Conservation (phyloP, 2,329 filamentous ascomycete species). For the Colletotrichum orbiculare region DNA sequence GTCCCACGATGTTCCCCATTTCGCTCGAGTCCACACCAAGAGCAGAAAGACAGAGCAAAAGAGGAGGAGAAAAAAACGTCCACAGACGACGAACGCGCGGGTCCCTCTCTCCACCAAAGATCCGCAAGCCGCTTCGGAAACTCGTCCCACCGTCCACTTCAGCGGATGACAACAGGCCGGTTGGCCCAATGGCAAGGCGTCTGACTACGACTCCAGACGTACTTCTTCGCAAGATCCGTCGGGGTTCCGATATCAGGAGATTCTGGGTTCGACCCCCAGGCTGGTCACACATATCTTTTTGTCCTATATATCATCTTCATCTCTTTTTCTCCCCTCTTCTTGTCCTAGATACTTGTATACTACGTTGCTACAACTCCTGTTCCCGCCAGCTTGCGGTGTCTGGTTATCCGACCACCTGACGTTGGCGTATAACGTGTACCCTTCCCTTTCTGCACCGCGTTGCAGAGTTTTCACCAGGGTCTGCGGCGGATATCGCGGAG, state of each 20-base stretch:
- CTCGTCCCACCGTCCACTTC: background rate
- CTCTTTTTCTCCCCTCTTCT: background rate
- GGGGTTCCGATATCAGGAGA: constrained; percentile 29
- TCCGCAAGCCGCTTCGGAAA: constrained; percentile 6
- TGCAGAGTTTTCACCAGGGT: too few species aligned
- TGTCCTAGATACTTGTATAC: too few species aligned
- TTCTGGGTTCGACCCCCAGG: constrained; percentile 37
- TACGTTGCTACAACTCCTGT: too few species aligned
- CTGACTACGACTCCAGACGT: constrained; percentile 47
- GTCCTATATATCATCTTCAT: background rate
- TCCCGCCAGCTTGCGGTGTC: too few species aligned
- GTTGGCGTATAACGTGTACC: too few species aligned
- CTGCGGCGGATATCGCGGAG: too few species aligned
- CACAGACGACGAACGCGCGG: constrained; percentile 2
- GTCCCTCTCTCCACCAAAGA: constrained; percentile 10
- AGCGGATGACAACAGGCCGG: constrained; percentile 11
- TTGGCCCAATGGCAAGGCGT: constrained; percentile 52
- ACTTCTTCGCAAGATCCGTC: background rate
- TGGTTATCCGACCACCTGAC: too few species aligned
- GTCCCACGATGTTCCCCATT: background rate
- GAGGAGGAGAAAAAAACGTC: background rate
- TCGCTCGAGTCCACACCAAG: constrained; percentile 1
- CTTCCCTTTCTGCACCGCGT: too few species aligned
- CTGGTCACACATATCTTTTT: constrained; percentile 21
- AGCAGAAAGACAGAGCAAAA: too few species aligned